Conservation (phyloP, 2,329 filamentous ascomycete genomes). For the Drechslerella stenobrocha region DNA sequence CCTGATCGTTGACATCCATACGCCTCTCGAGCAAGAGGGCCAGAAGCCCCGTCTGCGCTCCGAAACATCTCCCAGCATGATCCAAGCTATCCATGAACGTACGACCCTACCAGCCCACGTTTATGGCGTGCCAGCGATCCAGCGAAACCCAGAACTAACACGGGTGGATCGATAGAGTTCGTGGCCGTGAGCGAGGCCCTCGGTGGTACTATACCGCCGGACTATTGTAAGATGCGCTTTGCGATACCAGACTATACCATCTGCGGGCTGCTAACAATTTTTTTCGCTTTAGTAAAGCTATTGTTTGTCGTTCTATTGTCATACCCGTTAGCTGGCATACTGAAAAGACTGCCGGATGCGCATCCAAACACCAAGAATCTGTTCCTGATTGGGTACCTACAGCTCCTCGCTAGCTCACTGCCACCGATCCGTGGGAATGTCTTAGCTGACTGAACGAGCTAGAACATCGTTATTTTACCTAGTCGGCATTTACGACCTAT, state of each 20-base stretch:
- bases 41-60: neutral
- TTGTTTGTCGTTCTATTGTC: slow-evolving; percentile 87
- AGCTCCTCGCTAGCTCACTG: neutral
- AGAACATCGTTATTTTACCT: slow-evolving; percentile 87
- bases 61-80: slow-evolving; percentile 21
- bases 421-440: too few relatives aligned
- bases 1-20: slow-evolving; percentile 1
- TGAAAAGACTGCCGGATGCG: slow-evolving; percentile 87
- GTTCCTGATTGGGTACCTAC: slow-evolving; percentile 73
- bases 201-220: slow-evolving; percentile 35
- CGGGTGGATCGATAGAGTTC: slow-evolving; percentile 15
- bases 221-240: slow-evolving; percentile 16
- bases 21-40: slow-evolving; percentile 4
- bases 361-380: slow-evolving; percentile 82
- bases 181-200: slow-evolving; percentile 16
- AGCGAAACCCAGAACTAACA: slow-evolving; percentile 4
- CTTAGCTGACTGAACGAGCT: too few relatives aligned
- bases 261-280: neutral
- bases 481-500: slow-evolving; percentile 88
- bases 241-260: neutral
- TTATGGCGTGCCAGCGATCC: neutral
- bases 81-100: slow-evolving; percentile 40
- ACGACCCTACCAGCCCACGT: neutral
- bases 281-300: slow-evolving; percentile 72
- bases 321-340: slow-evolving; percentile 81